phyloP scores from a whole-genome alignment of 257 asterid genomes.

The Fraxinus excelsior region DNA sequence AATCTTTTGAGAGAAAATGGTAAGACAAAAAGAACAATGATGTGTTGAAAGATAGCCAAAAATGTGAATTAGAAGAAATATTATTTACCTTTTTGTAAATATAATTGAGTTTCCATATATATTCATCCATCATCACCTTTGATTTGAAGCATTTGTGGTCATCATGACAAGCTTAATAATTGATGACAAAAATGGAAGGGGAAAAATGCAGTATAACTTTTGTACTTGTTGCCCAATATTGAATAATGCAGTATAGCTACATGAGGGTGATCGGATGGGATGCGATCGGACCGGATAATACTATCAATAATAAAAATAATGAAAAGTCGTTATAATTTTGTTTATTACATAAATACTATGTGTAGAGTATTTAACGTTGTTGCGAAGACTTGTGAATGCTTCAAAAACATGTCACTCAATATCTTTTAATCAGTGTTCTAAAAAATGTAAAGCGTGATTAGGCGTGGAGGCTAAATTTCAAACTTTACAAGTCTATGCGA shows the following conservation, averaged over 20 bases:
- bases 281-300: no score
- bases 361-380: no score
- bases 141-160: not conserved
- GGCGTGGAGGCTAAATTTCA: no score
- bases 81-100: not conserved
- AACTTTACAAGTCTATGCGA: no score
- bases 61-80: conserved; percentile 17
- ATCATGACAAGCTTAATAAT: not conserved
- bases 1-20: conserved; percentile 9
- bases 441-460: no score
- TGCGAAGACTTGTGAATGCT: no score
- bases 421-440: no score
- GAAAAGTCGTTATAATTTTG: not conserved
- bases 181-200: not conserved
- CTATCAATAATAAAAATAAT: no score
- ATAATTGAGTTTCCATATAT: not conserved
- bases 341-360: no score
- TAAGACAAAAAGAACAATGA: not conserved
- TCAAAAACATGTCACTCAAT: no score
- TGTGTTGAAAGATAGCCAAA: conserved; percentile 1
- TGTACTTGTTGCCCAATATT: not conserved
- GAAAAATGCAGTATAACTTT: not conserved
- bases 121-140: not conserved
- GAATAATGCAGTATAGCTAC: not conserved
- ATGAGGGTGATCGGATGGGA: not conserved